phyloP scores from a whole-genome alignment of 805 yeast genomes.

The Yamadazyma kitorensis region DNA sequence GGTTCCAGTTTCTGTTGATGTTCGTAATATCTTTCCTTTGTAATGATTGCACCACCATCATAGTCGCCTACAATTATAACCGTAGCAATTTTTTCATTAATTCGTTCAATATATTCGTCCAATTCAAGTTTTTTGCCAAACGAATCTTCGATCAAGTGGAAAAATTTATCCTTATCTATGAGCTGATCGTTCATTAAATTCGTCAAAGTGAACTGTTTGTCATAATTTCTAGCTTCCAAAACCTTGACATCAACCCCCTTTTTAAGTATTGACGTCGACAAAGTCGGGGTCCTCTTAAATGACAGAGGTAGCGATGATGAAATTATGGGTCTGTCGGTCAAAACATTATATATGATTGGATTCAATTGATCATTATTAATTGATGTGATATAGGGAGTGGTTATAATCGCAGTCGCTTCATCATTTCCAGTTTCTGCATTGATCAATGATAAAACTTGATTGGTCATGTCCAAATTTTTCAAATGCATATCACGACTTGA shows the following conservation, averaged over 20 bases:
- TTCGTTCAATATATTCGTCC: conserved; percentile 62
- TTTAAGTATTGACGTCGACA: conserved; percentile 76
- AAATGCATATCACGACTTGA: conserved; percentile 52
- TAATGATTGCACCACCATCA: conserved; percentile 91
- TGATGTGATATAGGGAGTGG: conserved; percentile 78
- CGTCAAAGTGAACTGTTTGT: conserved; percentile 37
- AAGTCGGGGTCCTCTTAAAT: conserved; percentile 50
- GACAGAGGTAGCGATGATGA: conserved; percentile 85
- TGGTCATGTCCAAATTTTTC: conserved; percentile 66
- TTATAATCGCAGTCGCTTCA: conserved; percentile 76
- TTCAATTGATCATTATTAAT: conserved; percentile 53
- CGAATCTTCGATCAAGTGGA: conserved; percentile 69
- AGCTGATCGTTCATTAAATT: conserved; percentile 32
- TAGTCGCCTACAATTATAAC: conserved; percentile 88
- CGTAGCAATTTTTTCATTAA: conserved; percentile 66
- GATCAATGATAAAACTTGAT: conserved; percentile 47
- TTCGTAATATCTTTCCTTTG: conserved; percentile 58
- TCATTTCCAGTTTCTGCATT: conserved; percentile 40
- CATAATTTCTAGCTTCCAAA: conserved; percentile 26
- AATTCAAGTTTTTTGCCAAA: conserved; percentile 68
- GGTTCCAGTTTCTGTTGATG: too few species aligned
- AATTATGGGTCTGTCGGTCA: conserved; percentile 87
- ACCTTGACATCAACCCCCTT: conserved; percentile 65
- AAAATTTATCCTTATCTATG: conserved; percentile 57
- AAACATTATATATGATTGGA: conserved; percentile 84